Conservation (phyloP, 176 grass and related monocot genomes). For the Zea luxurians region DNA sequence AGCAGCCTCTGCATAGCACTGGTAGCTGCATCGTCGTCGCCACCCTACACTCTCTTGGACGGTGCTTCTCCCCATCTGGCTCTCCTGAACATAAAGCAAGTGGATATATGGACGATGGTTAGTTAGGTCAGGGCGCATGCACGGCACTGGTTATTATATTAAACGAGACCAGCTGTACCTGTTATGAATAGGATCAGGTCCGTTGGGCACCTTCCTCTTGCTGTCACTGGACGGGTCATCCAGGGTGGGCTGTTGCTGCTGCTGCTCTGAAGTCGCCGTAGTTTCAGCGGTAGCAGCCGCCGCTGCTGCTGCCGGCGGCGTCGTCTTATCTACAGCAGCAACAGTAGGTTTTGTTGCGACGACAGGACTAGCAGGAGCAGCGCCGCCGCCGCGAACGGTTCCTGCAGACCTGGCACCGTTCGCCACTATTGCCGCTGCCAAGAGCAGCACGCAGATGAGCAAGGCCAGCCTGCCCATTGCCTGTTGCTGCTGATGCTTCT, state of each 20-base stretch:
- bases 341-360: not conserved
- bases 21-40: not conserved
- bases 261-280: too few relatives aligned
- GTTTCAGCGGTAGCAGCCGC: not conserved
- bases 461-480: not conserved
- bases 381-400: not conserved
- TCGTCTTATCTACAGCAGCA: not conserved
- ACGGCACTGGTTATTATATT: not conserved
- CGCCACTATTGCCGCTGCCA: constrained; percentile 32
- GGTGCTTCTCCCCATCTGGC: constrained; percentile 56
- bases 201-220: constrained; percentile 84
- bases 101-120: too few relatives aligned
- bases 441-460: constrained; percentile 26
- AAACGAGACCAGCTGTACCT: constrained; percentile 45
- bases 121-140: constrained; percentile 20
- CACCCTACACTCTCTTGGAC: constrained; percentile 44
- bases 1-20: not conserved
- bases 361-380: not conserved
- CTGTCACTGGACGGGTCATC: constrained; percentile 11
- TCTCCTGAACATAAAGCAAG: constrained; percentile 44
- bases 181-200: constrained; percentile 88
- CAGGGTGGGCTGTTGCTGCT: too few relatives aligned
- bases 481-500: not conserved
- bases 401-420: constrained; percentile 30
- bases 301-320: not conserved